phyloP scores from a whole-genome alignment of 495 filamentous ascomycete species.

The Neurospora discreta region DNA sequence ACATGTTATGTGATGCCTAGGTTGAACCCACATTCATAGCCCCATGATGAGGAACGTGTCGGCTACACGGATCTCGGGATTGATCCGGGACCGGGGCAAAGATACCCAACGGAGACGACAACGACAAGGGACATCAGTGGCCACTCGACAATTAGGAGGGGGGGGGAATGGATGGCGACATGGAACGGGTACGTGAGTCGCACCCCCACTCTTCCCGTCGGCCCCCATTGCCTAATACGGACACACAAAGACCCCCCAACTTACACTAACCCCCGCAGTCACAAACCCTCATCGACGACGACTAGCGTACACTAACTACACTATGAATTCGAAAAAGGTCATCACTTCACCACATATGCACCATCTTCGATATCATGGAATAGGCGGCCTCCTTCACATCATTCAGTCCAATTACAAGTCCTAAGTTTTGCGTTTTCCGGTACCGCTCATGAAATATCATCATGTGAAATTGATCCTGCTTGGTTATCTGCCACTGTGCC shows the following conservation, averaged over 20 bases:
- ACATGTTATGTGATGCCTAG: neutral
- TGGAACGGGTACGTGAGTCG: neutral
- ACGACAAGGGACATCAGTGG: neutral
- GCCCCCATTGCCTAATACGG: neutral
- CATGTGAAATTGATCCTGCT: neutral
- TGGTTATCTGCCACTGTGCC: neutral
- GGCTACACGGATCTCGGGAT: neutral
- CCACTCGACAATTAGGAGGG: neutral
- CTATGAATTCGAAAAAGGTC: neutral
- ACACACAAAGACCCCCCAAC: neutral
- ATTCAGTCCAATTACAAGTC: neutral
- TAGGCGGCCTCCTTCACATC: neutral
- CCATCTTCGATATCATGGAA: neutral
- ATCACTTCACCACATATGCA: neutral
- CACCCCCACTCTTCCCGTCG: neutral
- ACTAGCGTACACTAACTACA: neutral
- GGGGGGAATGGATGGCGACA: neutral
- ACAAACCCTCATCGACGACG: neutral
- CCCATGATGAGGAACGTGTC: neutral
- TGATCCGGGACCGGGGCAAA: neutral
- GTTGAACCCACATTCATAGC: neutral
- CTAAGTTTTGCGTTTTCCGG: neutral
- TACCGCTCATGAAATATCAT: neutral
- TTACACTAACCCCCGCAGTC: neutral
- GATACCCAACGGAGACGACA: neutral